Base-by-base conservation (phyloP, 176 grass and related monocot genomes). In the Paspalum notatum region DNA sequence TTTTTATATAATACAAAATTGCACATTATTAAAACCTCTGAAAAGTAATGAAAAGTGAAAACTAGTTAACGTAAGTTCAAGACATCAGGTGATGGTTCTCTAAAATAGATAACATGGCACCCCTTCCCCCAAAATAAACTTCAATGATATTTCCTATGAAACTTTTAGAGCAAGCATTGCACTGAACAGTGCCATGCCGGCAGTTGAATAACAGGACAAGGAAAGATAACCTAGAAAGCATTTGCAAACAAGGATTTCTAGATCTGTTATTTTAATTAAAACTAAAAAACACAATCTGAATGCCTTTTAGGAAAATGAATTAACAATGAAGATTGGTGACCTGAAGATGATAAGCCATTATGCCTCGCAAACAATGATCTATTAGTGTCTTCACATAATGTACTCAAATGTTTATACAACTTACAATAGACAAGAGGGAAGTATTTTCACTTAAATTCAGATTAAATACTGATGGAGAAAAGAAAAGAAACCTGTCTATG, bases 401-500 rank as follows among this genome's bases (percentile, higher is more conserved):
- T 51, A 43, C 32, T 32, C 32, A 32, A 32, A 32, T 32, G 1
- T 32, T 32, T 32, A 32, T 32, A 32, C 32, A 32, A 32, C 32
- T 32, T 60, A 60, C 22, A 76, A 44, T 50, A 77, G 45, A 42
- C 13, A 47, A 57, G 76, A 74, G 17, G n/a, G 32, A 6, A 16
- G 13, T 57, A 22, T 58, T 78, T 74, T 79, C 15, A 44, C 20
- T 84, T n/a, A 38, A 49, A 15, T 22, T 13, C 54, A 71, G 57
- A 24, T 18, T 32, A 26, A 75, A 55, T 58, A 53, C 53, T 43
- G 25, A 22, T 69, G 20, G 37, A 52, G 76, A 71, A 44, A 61
- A 42, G 45, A 75, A 76, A 76, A 76, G 49, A 75, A 67, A 92
- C 90, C 89, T 98, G 95, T 88, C 46, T 92, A 64, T 46, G 91